Percentiles rank a stretch among this genome's conserved stretches.
phyloP scores from a whole-genome alignment of 2,329 filamentous ascomycete species.

The Endoconidiophora laricicola region DNA sequence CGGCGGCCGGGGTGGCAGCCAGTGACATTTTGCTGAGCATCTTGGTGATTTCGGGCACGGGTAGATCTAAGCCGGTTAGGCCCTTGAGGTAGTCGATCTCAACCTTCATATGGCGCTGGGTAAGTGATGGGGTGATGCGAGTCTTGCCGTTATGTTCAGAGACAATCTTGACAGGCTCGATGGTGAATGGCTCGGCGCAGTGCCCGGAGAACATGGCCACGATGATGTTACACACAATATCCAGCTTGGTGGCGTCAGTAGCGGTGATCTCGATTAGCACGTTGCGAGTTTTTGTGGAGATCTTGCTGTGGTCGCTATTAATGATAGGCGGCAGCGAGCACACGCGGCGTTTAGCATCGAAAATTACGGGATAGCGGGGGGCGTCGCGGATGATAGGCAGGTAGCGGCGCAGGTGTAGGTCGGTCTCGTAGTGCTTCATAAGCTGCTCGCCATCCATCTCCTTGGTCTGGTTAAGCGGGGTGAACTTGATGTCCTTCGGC shows the following conservation, averaged over 20 bases:
- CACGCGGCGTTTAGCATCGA: slow-evolving; percentile 70
- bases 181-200: slow-evolving; percentile 71
- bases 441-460: slow-evolving; percentile 75
- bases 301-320: slow-evolving; percentile 94
- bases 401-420: slow-evolving; percentile 79
- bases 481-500: slow-evolving; percentile 84
- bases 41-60: slow-evolving; percentile 57
- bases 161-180: slow-evolving; percentile 84
- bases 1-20: slow-evolving; percentile 51
- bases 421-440: slow-evolving; percentile 90
- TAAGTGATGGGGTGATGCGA: slow-evolving; percentile 63
- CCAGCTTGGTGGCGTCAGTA: slow-evolving; percentile 87
- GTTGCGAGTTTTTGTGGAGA: slow-evolving; percentile 77
- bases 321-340: slow-evolving; percentile 95
- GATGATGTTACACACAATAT: slow-evolving; percentile 89
- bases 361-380: slow-evolving; percentile 89
- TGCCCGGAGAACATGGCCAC: slow-evolving; percentile 95
- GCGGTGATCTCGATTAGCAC: slow-evolving; percentile 96
- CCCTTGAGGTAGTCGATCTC: slow-evolving; percentile 89
- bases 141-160: slow-evolving; percentile 81
- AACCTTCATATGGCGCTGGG: slow-evolving; percentile 59
- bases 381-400: slow-evolving; percentile 89
- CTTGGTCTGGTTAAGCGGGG: slow-evolving; percentile 78
- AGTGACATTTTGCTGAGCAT: slow-evolving; percentile 82
- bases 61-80: slow-evolving; percentile 68